Evolutionary conservation across 1,139 yeast species (phyloP).

Genomic region (Kodamaea derodonti): DNA sequence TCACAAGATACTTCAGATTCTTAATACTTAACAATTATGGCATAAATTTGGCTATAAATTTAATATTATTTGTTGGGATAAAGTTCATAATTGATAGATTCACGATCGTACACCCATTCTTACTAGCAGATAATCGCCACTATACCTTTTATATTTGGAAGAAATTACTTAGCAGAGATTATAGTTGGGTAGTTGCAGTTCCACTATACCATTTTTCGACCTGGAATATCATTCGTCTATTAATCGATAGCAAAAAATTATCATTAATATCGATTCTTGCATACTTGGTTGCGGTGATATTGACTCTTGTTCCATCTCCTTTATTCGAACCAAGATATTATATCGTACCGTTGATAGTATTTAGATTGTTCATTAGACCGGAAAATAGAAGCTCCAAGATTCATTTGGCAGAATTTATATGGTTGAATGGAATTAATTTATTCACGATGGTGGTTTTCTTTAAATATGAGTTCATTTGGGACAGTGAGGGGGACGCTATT

Average conservation of each 20-base stretch:
- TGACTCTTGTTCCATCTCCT: conserved; percentile 83
- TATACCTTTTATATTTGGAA: conserved; percentile 83
- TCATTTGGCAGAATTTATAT: conserved; percentile 51
- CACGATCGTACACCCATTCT: conserved; percentile 83
- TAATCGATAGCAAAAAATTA: conserved; percentile 16
- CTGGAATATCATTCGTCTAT: conserved; percentile 38
- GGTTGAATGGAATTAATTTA: conserved; percentile 56
- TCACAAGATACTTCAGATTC: conserved; percentile 33
- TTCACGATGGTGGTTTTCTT: conserved; percentile 55
- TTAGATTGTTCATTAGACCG: conserved; percentile 58
- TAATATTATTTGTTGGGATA: conserved; percentile 29
- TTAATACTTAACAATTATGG: conserved; percentile 19
- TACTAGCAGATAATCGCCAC: conserved; percentile 92
- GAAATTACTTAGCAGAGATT: conserved; percentile 45
- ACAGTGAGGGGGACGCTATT: conserved; percentile 45
- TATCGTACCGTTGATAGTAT: conserved; percentile 72
- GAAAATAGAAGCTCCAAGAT: conserved; percentile 21
- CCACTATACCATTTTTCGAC: conserved; percentile 73
- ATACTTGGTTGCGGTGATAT: conserved; percentile 47
- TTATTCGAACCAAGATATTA: conserved; percentile 91
- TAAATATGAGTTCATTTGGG: conserved; percentile 66
- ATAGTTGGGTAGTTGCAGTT: conserved; percentile 43
- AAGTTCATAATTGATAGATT: conserved; percentile 49
- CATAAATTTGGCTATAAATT: conserved; percentile 14
- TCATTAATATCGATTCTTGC: conserved; percentile 36